Evolutionary conservation across 129 eudicot species (phyloP).

Genomic region (Rutidosis leptorrhynchoides): DNA sequence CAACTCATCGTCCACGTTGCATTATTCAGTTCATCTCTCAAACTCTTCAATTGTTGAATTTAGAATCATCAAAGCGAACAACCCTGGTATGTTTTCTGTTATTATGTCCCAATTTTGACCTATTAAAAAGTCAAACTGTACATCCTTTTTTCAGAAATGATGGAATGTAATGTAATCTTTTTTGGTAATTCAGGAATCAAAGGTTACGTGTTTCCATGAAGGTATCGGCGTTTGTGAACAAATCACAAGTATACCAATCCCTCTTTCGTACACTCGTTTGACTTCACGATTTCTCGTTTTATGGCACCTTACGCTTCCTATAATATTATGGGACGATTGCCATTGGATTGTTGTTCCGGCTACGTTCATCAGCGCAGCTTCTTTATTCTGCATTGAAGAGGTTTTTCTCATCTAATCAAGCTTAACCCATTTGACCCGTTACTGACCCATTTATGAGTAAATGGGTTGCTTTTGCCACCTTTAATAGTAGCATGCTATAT

Average conservation of each 20-base stretch:
- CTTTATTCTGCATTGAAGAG: conserved; percentile 98
- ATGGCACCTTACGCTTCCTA: conserved; percentile 96
- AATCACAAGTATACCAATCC: conserved; percentile 79
- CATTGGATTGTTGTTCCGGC: conserved; percentile 99
- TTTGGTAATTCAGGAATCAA: conserved; percentile 67
- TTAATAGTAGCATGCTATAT: not conserved
- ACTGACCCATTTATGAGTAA: too few species aligned
- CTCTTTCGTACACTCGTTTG: conserved; percentile 90
- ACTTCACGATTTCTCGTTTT: conserved; percentile 95
- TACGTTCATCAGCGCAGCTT: conserved; percentile 95
- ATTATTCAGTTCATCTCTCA: conserved; percentile 88
- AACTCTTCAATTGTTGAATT: conserved; percentile 56
- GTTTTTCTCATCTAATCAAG: conserved; percentile 43
- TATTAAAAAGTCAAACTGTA: not conserved
- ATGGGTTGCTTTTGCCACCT: not conserved
- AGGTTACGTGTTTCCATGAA: conserved; percentile 86
- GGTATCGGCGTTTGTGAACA: conserved; percentile 91
- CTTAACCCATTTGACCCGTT: too few species aligned
- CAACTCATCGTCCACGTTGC: conserved; percentile 90
- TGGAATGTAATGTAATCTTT: conserved; percentile 4
- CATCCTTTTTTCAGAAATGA: not conserved
- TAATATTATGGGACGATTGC: conserved; percentile 98
- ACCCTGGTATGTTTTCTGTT: conserved; percentile 46
- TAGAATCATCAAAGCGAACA: conserved; percentile 62
- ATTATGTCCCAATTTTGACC: conserved; percentile 10